A percentile compares a stretch with the other conserved stretches of the same genome.
Conservation (phyloP, 2,329 filamentous ascomycete genomes). For the Aspergillus bombycis region DNA sequence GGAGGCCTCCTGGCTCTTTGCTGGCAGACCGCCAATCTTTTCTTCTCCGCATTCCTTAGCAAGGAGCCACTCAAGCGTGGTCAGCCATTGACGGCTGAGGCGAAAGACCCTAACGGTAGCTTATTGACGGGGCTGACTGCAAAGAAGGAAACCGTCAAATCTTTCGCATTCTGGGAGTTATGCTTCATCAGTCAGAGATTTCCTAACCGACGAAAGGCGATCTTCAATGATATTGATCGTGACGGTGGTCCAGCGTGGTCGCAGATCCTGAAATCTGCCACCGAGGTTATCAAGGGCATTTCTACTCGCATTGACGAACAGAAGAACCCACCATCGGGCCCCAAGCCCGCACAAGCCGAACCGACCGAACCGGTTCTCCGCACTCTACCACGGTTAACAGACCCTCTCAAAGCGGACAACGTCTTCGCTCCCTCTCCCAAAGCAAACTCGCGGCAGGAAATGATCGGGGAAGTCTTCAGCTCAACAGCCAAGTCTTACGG, state of each 20-base stretch:
- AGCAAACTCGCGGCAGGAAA: slow-evolving; percentile 38
- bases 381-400: slow-evolving; percentile 54
- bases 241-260: slow-evolving; percentile 79
- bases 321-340: slow-evolving; percentile 49
- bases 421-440: slow-evolving; percentile 49
- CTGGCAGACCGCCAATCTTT: slow-evolving; percentile 76
- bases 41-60: slow-evolving; percentile 79
- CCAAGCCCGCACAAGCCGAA: slow-evolving; percentile 46
- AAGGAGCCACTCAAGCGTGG: slow-evolving; percentile 81
- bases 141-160: slow-evolving; percentile 76
- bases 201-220: slow-evolving; percentile 73
- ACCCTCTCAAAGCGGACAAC: slow-evolving; percentile 52
- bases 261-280: slow-evolving; percentile 72
- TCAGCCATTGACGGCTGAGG: slow-evolving; percentile 80
- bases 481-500: slow-evolving; percentile 52
- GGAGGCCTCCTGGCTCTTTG: slow-evolving; percentile 70
- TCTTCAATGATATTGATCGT: slow-evolving; percentile 87
- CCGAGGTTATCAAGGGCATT: slow-evolving; percentile 70
- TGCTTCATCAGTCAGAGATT: slow-evolving; percentile 76
- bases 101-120: slow-evolving; percentile 90
- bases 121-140: slow-evolving; percentile 80
- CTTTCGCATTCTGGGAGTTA: slow-evolving; percentile 91
- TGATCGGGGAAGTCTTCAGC: slow-evolving; percentile 46
- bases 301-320: slow-evolving; percentile 67
- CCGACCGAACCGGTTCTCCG: slow-evolving; percentile 44